Base-by-base conservation (phyloP, 257 asterid genomes). In the Solanum etuberosum region DNA sequence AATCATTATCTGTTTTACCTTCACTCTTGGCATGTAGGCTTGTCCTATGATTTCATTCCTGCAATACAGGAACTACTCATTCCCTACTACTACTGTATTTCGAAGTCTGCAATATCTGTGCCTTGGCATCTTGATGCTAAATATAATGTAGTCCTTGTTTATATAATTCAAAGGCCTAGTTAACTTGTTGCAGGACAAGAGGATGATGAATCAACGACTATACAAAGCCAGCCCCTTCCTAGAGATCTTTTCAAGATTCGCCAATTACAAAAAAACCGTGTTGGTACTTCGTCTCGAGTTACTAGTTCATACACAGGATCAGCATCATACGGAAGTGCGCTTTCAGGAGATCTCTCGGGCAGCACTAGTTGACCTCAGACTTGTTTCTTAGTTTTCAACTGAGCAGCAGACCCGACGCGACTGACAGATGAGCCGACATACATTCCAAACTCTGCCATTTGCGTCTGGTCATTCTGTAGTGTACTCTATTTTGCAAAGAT, bases 281-380 rank as follows among this genome's bases (percentile, higher is more conserved):
- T 43, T 13, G 82, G 88, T 72, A 81, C 87, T 86, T 89, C 94
- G 89, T 94, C 95, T 88, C 96, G 95, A 71, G 93, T 57, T 16
- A 86, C 90, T 61, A 81, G 90, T 86, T 89, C 95, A 38, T 90
- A 92, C 83, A 88, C 92, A 32, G 98, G 98, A 67, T 94, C 99
- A 73, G 93, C 94, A 8, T 97, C 99, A 0, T 95, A 94, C 81
- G 99, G 99, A 78, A 97, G 99, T 90, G 99, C 96, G 3, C 91
- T 97, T 85, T 97, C 99, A 0, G 99, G 98, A 21, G 98, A 95
- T 86, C 86, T 93, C 86, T 97, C 99, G 21, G 99, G 93, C 81
- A 95, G 96, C 91, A 94, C 98, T 5, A 90, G 93, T 48, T 95
- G 85, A 80, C 27, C 14, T 12, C 27, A 9, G 27, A 71, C 43